Conservation (phyloP, 2,329 filamentous ascomycete species). For the Ceratocystis lukuohia region DNA sequence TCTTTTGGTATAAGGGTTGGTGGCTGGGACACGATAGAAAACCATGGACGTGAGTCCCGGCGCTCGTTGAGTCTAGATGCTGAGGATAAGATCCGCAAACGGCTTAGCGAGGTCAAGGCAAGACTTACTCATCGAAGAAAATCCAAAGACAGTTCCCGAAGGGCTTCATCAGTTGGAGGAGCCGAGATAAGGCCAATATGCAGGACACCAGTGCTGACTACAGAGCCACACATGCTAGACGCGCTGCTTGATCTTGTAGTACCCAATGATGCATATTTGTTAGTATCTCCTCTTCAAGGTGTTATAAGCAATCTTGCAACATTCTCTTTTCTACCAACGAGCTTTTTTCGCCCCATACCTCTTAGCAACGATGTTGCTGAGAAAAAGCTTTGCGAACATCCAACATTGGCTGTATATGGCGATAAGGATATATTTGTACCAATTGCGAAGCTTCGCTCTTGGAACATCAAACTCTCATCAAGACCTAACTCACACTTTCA, state of each 20-base stretch:
- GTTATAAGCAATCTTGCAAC: conserved; percentile 48
- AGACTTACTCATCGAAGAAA: conserved; percentile 22
- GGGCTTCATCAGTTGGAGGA: neutral
- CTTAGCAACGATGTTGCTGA: conserved; percentile 28
- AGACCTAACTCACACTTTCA: conserved; percentile 34
- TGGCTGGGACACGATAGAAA: conserved; percentile 34
- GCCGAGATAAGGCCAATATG: neutral
- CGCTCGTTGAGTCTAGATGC: conserved; percentile 31
- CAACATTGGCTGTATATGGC: conserved; percentile 61
- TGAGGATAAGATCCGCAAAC: conserved; percentile 36
- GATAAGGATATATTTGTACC: conserved; percentile 62
- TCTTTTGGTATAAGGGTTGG: conserved; percentile 36
- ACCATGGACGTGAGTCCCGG: conserved; percentile 30
- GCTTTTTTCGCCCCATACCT: neutral
- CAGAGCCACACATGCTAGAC: neutral
- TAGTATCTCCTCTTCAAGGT: conserved; percentile 55
- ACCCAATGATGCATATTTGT: conserved; percentile 41
- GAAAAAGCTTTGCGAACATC: conserved; percentile 42
- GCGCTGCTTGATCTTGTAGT: conserved; percentile 26
- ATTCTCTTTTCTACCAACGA: conserved; percentile 34
- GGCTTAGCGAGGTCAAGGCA: conserved; percentile 36
- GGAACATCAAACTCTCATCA: conserved; percentile 44
- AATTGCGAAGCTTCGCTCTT: conserved; percentile 48
- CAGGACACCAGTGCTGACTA: neutral
- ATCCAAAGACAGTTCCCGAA: neutral